Percentiles rank a stretch among this genome's conserved stretches.
Conservation (phyloP, 1,284 basidiomycete genomes). For the Thecaphora thlaspeos region DNA sequence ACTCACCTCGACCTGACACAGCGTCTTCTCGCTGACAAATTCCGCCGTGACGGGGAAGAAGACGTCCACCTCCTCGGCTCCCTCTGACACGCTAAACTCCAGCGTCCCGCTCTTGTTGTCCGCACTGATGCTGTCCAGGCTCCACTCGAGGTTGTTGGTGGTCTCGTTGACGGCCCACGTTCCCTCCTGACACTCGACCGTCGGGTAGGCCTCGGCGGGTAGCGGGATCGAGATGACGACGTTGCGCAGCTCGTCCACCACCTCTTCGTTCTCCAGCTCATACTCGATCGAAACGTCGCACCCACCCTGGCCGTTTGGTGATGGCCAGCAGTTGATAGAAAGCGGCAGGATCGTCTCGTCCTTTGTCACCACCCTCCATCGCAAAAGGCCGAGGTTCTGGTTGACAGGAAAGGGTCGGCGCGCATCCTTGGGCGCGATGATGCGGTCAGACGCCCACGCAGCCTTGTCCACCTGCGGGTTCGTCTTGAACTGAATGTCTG, state of each 20-base stretch:
- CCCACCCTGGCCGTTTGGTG: slow-evolving; percentile 72
- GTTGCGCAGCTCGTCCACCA: slow-evolving; percentile 69
- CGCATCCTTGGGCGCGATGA: slow-evolving; percentile 81
- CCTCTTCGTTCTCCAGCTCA: slow-evolving; percentile 75
- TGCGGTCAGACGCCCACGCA: slow-evolving; percentile 65
- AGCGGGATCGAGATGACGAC: slow-evolving; percentile 87
- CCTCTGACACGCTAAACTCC: slow-evolving; percentile 74
- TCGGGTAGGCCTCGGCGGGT: slow-evolving; percentile 72
- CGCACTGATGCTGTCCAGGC: slow-evolving; percentile 67
- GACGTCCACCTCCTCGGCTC: slow-evolving; percentile 73
- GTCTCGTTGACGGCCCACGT: slow-evolving; percentile 78
- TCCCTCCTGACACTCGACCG: slow-evolving; percentile 73
- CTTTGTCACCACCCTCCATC: slow-evolving; percentile 86
- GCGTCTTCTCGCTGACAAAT: slow-evolving; percentile 76
- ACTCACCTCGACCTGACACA: slow-evolving; percentile 55
- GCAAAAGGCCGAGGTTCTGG: slow-evolving; percentile 73
- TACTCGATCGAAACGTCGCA: slow-evolving; percentile 96
- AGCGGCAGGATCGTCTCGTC: slow-evolving; percentile 89
- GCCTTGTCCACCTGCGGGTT: slow-evolving; percentile 93
- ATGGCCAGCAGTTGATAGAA: slow-evolving; percentile 94
- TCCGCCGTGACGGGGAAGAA: slow-evolving; percentile 90
- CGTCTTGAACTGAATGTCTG: slow-evolving; percentile 83
- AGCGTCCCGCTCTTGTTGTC: slow-evolving; percentile 63
- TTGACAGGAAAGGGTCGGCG: slow-evolving; percentile 81
- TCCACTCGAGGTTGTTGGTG: slow-evolving; percentile 80